Conservation (phyloP, 2,329 filamentous ascomycete species). For the Talaromyces sp. region DNA sequence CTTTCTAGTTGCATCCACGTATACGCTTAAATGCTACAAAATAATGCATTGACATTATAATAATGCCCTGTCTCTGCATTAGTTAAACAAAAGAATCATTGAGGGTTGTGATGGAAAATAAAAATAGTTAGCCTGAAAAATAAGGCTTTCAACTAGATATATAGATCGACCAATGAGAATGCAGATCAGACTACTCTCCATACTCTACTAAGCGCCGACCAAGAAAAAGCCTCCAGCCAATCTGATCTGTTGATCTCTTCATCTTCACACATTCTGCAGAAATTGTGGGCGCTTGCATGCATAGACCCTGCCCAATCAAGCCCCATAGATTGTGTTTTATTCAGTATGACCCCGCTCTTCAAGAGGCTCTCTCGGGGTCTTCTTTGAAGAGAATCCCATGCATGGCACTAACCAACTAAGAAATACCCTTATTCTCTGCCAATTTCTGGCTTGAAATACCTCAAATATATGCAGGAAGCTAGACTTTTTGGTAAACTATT, state of each 20-base stretch:
- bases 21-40: too few species aligned
- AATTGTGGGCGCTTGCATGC: neutral
- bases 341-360: neutral
- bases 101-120: neutral
- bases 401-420: neutral
- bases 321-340: neutral
- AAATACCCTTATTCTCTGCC: neutral
- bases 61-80: neutral
- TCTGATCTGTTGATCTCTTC: neutral
- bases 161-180: neutral
- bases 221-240: neutral
- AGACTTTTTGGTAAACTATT: neutral
- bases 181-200: neutral
- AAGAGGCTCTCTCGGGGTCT: neutral
- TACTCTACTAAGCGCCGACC: neutral
- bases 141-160: neutral
- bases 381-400: neutral
- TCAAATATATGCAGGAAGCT: neutral
- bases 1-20: too few species aligned
- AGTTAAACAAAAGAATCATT: neutral
- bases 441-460: neutral
- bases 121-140: constrained; percentile 1
- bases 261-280: neutral
- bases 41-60: neutral
- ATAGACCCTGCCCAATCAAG: neutral